Percentiles rank a stretch among this genome's conserved stretches.
Evolutionary conservation across 345 rosid genomes (phyloP).

Genomic region (Ceriops decandra): DNA sequence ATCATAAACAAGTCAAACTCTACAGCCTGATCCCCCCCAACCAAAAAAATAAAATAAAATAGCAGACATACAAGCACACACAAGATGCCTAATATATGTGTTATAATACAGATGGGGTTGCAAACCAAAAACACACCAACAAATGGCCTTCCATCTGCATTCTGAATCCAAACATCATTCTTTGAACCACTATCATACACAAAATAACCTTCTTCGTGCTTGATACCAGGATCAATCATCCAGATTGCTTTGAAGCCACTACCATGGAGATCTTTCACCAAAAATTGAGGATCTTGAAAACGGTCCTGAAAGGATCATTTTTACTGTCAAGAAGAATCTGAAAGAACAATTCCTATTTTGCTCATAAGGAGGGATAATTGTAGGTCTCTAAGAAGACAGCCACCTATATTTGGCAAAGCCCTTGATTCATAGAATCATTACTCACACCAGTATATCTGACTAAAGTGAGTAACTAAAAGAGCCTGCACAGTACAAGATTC

Average conservation of each 20-base stretch:
- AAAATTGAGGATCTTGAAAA: conserved; percentile 61
- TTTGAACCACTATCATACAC: conserved; percentile 63
- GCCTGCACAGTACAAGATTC: neutral
- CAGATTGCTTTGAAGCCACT: conserved; percentile 83
- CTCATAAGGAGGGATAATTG: neutral
- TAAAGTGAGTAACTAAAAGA: neutral
- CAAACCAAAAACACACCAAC: conserved; percentile 42
- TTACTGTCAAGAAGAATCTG: conserved; percentile 38
- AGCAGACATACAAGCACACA: neutral
- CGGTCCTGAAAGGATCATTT: conserved; percentile 45
- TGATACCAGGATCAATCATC: conserved; percentile 98
- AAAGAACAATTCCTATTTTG: conserved; percentile 11
- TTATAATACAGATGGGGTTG: neutral
- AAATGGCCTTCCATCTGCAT: conserved; percentile 60
- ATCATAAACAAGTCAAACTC: neutral
- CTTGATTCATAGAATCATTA: conserved; percentile 3
- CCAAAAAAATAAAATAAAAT: neutral
- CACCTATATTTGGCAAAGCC: neutral
- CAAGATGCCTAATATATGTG: too few species aligned
- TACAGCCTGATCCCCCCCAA: neutral
- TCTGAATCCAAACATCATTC: conserved; percentile 61
- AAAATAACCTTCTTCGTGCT: conserved; percentile 64
- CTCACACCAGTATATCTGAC: neutral
- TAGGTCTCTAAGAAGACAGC: neutral
- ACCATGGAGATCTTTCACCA: conserved; percentile 55